phyloP scores from a whole-genome alignment of 2,329 filamentous ascomycete genomes.

The Curvularia lunata region DNA sequence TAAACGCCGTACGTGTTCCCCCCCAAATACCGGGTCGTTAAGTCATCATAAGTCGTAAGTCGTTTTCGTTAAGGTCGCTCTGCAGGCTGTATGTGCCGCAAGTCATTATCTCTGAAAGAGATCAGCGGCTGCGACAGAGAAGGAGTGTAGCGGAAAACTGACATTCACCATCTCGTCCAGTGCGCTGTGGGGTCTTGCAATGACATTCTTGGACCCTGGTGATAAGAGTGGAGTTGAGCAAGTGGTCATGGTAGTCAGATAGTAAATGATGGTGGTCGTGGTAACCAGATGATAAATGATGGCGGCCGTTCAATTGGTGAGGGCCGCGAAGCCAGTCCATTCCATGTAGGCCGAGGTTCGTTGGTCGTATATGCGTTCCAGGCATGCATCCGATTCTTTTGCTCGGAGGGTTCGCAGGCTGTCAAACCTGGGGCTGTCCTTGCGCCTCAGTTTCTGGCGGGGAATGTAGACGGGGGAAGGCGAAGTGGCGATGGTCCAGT shows the following conservation, averaged over 20 bases:
- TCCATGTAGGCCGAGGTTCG: conserved; percentile 40
- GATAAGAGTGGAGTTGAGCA: not conserved
- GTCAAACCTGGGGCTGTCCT: conserved; percentile 35
- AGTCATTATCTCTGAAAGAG: conserved; percentile 5
- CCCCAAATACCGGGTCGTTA: conserved; percentile 7
- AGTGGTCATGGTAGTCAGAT: not conserved
- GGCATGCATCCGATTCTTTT: conserved; percentile 44
- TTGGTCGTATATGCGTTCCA: conserved; percentile 41
- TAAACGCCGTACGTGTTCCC: conserved; percentile 11
- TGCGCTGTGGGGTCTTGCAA: conserved; percentile 1
- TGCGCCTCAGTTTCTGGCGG: conserved; percentile 25
- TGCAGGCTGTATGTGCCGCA: conserved; percentile 3
- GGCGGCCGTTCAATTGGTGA: not conserved
- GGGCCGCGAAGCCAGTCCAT: conserved; percentile 28
- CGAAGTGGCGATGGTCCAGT: conserved; percentile 17
- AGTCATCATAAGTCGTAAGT: conserved; percentile 11
- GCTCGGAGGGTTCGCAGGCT: conserved; percentile 42
- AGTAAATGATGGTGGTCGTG: not conserved
- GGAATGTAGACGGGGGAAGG: conserved; percentile 18
- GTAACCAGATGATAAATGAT: not conserved
- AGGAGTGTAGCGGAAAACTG: not conserved
- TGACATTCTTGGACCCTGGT: not conserved
- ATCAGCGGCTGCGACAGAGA: not conserved
- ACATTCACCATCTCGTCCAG: conserved; percentile 2
- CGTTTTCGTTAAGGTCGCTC: conserved; percentile 10